Conservation (phyloP, 495 filamentous ascomycete species). For the Cudoniella acicularis region DNA sequence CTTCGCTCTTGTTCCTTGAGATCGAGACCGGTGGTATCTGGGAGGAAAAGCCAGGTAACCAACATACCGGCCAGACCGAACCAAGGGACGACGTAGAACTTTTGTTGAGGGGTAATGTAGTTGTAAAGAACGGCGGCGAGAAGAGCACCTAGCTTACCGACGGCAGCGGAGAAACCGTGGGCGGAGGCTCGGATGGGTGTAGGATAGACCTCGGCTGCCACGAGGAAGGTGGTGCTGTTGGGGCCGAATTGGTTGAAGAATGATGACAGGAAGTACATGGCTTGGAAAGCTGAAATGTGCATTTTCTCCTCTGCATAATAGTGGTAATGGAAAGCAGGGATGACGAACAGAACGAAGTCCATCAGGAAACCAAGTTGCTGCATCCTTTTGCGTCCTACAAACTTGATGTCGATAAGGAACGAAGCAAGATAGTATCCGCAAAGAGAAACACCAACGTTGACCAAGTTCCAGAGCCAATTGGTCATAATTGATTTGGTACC, state of each 20-base stretch:
- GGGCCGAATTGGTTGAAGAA: conserved; percentile 98
- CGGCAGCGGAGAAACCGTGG: conserved; percentile 82
- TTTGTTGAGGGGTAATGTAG: conserved; percentile 73
- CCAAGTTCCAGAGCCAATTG: conserved; percentile 83
- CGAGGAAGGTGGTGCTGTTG: conserved; percentile 88
- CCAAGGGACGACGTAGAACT: conserved; percentile 89
- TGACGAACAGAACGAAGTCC: conserved; percentile 81
- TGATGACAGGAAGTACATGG: conserved; percentile 75
- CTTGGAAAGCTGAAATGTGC: conserved; percentile 76
- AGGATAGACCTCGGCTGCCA: conserved; percentile 87
- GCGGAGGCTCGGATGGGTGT: conserved; percentile 86
- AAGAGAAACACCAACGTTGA: conserved; percentile 80
- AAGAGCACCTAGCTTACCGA: conserved; percentile 80
- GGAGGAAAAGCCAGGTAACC: conserved; percentile 75
- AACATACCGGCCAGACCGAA: conserved; percentile 81
- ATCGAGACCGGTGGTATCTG: conserved; percentile 88
- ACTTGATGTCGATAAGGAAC: conserved; percentile 39
- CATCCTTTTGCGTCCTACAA: conserved; percentile 91
- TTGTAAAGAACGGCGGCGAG: conserved; percentile 81
- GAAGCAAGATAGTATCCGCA: conserved; percentile 69
- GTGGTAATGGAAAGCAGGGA: conserved; percentile 78
- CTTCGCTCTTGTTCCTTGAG: conserved; percentile 92
- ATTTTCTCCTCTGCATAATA: conserved; percentile 60
- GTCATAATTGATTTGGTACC: conserved; percentile 64
- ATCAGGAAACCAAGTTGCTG: conserved; percentile 84